Base-by-base conservation (phyloP, 192 early-diverging fungal genomes). In the Geosiphon pyriformis region DNA sequence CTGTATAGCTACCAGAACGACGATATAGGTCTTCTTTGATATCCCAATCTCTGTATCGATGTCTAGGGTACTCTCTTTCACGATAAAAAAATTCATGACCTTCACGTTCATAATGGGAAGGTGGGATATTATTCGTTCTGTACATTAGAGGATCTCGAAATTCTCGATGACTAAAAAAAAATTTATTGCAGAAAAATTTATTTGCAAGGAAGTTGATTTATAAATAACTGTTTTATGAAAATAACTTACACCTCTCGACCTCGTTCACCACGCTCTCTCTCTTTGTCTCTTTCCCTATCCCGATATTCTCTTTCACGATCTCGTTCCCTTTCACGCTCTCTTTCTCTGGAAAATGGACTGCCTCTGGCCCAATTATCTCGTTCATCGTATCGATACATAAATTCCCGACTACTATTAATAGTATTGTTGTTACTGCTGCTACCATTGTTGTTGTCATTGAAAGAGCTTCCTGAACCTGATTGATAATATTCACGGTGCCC, bases 31-130 rank as follows among this genome's bases (percentile, higher is more conserved):
- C 26, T 8, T 20, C 52, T 54, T 54, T 54, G 20, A 4, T 8
- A 61, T 61, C 59, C 59, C 59, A 61, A 4, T 61, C 59, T 10
- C 59, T 7, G 25, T 42, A 47, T 20, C 59, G n/a, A 6, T 35
- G 29, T 47, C 59, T 61, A 10, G n/a, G 33, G 26, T 61, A 61
- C 22, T 61, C 59, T 61, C 59, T 22, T 25, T 63, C 42, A 31
- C 47, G 61, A 51, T 48, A 63, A 32, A 49, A n/a, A 25, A 10
- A 20, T 20, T 63, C 61, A 20, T 59, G 58, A 11, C 20, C 25
- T 8, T 60, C 58, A 27, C 61, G 61, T 26, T 47, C 61, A 63
- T 42, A 51, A 48, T 48, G 61, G 25, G 61, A 30, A 6, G 37
- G 15, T 10, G 59, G 35, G 6, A 63, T 29, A 47, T 31, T 63